phyloP scores from a whole-genome alignment of 2,329 filamentous ascomycete genomes.

The Phyllosticta citrichinensis region DNA sequence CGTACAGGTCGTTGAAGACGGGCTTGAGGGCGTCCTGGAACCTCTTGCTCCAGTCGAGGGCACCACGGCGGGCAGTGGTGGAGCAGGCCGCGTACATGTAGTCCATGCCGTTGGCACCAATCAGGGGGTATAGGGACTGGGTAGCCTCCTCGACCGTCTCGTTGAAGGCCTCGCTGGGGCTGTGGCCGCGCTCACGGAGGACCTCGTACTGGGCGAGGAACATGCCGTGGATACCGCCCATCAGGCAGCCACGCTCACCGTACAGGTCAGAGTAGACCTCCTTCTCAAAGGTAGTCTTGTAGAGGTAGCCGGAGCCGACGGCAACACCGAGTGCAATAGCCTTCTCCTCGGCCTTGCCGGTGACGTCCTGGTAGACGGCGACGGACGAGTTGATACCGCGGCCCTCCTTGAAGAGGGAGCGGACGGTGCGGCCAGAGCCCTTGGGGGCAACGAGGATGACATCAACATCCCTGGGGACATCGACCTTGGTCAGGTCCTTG shows the following conservation, averaged over 20 bases:
- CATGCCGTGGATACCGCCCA: slow-evolving; percentile 99
- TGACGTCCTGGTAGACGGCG: slow-evolving; percentile 97
- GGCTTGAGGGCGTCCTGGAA: slow-evolving; percentile 99
- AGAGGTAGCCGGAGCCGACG: slow-evolving; percentile 95
- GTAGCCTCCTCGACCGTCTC: slow-evolving; percentile 99
- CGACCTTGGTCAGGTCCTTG: slow-evolving; percentile 98
- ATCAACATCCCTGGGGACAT: slow-evolving; percentile 89
- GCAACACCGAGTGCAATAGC: slow-evolving; percentile 93
- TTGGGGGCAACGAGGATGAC: slow-evolving; percentile 99
- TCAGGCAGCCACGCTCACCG: slow-evolving; percentile 98
- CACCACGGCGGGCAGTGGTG: slow-evolving; percentile 93
- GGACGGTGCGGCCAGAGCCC: slow-evolving; percentile 96
- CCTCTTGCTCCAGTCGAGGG: slow-evolving; percentile 93
- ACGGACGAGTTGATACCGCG: slow-evolving; percentile 99
- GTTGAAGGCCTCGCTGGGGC: slow-evolving; percentile 98
- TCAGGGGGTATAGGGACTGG: slow-evolving; percentile 94
- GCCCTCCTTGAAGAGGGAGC: slow-evolving; percentile 97
- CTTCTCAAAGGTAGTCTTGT: slow-evolving; percentile 99
- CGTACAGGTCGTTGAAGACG: slow-evolving; percentile 95
- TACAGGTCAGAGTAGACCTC: slow-evolving; percentile 99
- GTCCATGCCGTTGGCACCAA: slow-evolving; percentile 97
- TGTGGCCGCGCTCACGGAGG: slow-evolving; percentile 96
- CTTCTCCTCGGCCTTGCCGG: slow-evolving; percentile 96
- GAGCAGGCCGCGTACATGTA: slow-evolving; percentile 99
- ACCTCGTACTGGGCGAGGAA: slow-evolving; percentile 99